Conservation (phyloP, 345 rosid genomes). For the Eucalyptus microcorys region DNA sequence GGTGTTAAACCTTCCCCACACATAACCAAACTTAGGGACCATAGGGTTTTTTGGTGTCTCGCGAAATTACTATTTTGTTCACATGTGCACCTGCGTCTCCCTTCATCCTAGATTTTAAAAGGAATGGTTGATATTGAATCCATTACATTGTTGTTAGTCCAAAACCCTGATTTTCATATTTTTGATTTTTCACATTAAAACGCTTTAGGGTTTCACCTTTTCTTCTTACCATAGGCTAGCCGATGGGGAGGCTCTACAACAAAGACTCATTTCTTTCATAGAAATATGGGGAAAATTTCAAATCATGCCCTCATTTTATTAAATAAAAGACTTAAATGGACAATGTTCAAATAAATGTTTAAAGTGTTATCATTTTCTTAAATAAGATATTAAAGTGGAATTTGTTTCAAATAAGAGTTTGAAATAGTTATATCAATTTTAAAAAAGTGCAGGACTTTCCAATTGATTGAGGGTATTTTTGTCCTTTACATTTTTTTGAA, state of each 20-base stretch:
- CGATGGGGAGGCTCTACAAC: not conserved
- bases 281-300: not conserved
- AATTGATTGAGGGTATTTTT: no score
- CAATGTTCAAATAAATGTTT: no score
- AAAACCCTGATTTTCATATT: not conserved
- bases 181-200: not conserved
- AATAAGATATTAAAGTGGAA: no score
- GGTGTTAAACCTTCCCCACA: not conserved
- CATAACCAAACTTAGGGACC: not conserved
- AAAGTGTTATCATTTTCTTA: no score
- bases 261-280: not conserved
- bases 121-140: not conserved
- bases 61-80: not conserved
- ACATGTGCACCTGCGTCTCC: not conserved
- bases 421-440: no score
- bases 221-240: not conserved
- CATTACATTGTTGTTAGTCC: not conserved
- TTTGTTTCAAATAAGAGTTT: no score
- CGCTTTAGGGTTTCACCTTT: not conserved
- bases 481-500: no score
- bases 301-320: not conserved
- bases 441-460: no score
- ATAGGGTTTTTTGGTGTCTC: not conserved
- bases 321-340: no score
- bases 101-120: not conserved